A percentile compares a stretch with the other conserved stretches of the same genome.
Evolutionary conservation across 805 yeast species (phyloP).

Genomic region (Saturnispora gosingensis): DNA sequence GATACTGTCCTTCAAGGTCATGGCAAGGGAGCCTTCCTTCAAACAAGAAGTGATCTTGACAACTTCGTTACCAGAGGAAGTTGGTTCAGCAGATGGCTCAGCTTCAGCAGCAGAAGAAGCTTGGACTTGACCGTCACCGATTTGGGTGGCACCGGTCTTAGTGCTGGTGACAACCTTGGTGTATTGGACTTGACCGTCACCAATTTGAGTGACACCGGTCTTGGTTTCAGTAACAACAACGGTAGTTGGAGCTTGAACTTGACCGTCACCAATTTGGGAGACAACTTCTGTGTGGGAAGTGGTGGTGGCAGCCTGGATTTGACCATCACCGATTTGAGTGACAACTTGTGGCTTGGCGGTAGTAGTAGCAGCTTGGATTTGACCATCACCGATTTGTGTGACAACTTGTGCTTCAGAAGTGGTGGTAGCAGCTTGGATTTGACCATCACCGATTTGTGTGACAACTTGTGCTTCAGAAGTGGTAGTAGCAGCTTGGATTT

Average conservation of each 20-base stretch:
- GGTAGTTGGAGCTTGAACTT: conserved; percentile 20
- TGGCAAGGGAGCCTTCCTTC: conserved; percentile 31
- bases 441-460: conserved; percentile 44
- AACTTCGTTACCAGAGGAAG: conserved; percentile 13
- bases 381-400: conserved; percentile 53
- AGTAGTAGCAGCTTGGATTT: conserved; percentile 14
- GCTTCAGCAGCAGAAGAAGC: conserved; percentile 29
- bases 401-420: conserved; percentile 21
- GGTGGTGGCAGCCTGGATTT: conserved; percentile 33
- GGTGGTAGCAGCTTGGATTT: conserved; percentile 25
- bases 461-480: conserved; percentile 18
- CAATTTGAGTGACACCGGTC: conserved; percentile 32
- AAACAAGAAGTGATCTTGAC: conserved; percentile 27
- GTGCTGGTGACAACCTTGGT: conserved; percentile 27
- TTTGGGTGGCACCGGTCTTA: conserved; percentile 27
- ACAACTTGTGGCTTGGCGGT: conserved; percentile 8
- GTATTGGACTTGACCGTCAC: conserved; percentile 49
- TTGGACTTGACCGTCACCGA: conserved; percentile 31
- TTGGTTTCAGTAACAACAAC: conserved; percentile 32
- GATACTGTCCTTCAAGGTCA: conserved; percentile 33
- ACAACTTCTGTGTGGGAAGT: conserved; percentile 19
- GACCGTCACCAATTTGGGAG: conserved; percentile 23
- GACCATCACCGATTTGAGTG: conserved; percentile 31
- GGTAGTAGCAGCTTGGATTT: conserved; percentile 33
- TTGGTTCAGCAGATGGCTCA: conserved; percentile 16